Conservation (phyloP, 495 filamentous ascomycete species). For the Sordaria brevicollis region DNA sequence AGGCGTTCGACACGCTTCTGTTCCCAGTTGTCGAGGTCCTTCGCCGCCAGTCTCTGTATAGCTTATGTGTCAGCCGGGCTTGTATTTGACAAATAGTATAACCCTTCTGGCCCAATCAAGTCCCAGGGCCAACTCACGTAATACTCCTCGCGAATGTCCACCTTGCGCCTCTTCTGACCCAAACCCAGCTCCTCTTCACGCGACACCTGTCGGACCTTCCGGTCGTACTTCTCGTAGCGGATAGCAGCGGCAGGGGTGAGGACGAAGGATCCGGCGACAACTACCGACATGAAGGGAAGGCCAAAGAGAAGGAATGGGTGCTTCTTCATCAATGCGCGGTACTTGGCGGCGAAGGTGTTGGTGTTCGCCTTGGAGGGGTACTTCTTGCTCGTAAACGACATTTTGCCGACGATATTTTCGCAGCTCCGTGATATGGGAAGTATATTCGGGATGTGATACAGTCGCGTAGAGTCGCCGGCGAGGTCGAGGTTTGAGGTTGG, state of each 20-base stretch:
- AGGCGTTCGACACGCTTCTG: slow-evolving; percentile 84
- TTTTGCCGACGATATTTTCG: slow-evolving; percentile 21
- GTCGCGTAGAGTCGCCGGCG: neutral
- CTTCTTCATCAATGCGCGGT: slow-evolving; percentile 56
- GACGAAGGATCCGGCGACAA: slow-evolving; percentile 91
- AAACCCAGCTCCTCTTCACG: slow-evolving; percentile 80
- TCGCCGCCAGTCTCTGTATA: slow-evolving; percentile 68
- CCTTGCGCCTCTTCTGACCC: slow-evolving; percentile 54
- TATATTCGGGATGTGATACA: neutral
- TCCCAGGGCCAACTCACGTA: slow-evolving; percentile 52
- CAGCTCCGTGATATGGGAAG: neutral
- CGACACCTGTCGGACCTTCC: slow-evolving; percentile 69
- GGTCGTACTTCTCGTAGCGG: slow-evolving; percentile 85
- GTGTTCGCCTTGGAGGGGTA: slow-evolving; percentile 50
- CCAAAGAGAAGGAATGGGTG: slow-evolving; percentile 93
- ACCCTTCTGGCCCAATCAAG: neutral
- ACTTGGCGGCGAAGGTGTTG: slow-evolving; percentile 60
- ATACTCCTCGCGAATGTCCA: slow-evolving; percentile 85
- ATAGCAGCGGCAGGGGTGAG: slow-evolving; percentile 88
- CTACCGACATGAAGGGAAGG: slow-evolving; percentile 83
- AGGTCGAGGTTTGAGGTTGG: neutral
- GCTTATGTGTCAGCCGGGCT: neutral
- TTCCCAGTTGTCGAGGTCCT: slow-evolving; percentile 94
- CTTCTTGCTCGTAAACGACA: slow-evolving; percentile 70
- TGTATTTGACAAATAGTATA: neutral